Evolutionary conservation across 2,329 filamentous ascomycete genomes (phyloP), one percentile per base, ranked within the genome.

Genomic region (Furcasterigmium sp.): DNA sequence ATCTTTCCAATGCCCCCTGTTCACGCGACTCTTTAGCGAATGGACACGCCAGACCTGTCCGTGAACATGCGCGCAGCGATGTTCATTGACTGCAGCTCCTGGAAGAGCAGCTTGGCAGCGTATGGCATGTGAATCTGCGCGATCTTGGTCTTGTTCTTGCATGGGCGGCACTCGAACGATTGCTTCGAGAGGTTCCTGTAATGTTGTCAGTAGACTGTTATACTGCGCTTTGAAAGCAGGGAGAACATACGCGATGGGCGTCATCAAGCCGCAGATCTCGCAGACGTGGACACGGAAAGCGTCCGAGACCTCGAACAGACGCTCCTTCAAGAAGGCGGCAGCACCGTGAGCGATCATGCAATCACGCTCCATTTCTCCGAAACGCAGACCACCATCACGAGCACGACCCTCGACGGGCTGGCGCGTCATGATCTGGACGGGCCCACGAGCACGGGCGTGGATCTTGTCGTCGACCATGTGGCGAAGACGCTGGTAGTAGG

Each of bases 391-490:
- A 78, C 93, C 93, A 63, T 98, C 94, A 68, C 94, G 78, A 4
- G 93, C 93, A 80, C 94, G 87, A 85, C 93, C 93, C 70, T 98
- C 93, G 13, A 98, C 93, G 15, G 93, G 93, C 67, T 98, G 93
- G 45, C 94, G 79, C 3, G 93, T 98, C 70, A 98, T 80, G 59
- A 98, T 98, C 69, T 98, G 93, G 18, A 95, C 87, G 1, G 93
- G 93, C 28, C 94, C 93, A 62, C 93, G 85, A 13, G 94, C 93
- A 68, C 94, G 87, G n/a, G 93, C 94, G 70, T 98, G 93, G 56
- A 98, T 98, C 79, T 98, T 98, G 76, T 98, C 93, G 64, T 98
- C 93, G 55, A 98, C 94, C 94, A 98, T 98, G 70, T 98, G 94
- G 51, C 93, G 85, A 47, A 98, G 80, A 66, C 94, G 90, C 69